phyloP scores from a whole-genome alignment of 1,139 yeast species.

The Williopsis jadinii region DNA sequence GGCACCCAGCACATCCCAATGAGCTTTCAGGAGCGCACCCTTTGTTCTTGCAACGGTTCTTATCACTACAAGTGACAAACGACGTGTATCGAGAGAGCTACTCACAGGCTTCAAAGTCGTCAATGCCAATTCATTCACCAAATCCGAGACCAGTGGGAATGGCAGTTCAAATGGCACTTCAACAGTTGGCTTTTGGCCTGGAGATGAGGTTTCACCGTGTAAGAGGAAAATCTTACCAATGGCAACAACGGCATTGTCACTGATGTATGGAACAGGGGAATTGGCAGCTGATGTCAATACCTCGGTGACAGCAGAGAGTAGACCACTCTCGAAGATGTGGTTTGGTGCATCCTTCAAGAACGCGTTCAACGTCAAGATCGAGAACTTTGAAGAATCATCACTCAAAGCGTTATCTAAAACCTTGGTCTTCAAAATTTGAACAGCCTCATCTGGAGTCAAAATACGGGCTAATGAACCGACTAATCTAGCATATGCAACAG shows the following conservation, averaged over 20 bases:
- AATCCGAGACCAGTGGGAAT: conserved; percentile 29
- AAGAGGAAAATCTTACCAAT: conserved; percentile 72
- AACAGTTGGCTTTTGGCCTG: conserved; percentile 24
- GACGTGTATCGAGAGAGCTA: conserved; percentile 69
- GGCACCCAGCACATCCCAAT: conserved; percentile 56
- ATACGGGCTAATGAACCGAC: conserved; percentile 73
- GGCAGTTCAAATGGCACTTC: conserved; percentile 32
- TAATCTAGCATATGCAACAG: conserved; percentile 70
- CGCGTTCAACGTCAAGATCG: conserved; percentile 69
- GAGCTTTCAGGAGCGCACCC: conserved; percentile 42
- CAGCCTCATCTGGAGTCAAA: conserved; percentile 59
- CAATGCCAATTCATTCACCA: conserved; percentile 45
- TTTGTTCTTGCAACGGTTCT: conserved; percentile 69
- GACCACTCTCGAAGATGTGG: conserved; percentile 47
- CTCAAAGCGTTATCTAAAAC: conserved; percentile 38
- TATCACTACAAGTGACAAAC: conserved; percentile 69
- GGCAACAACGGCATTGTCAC: conserved; percentile 78
- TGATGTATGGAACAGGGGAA: conserved; percentile 45
- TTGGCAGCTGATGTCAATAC: conserved; percentile 43
- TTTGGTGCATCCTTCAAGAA: conserved; percentile 70
- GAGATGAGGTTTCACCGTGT: conserved; percentile 36
- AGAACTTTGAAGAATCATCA: conserved; percentile 48
- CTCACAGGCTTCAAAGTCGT: conserved; percentile 47
- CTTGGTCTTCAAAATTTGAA: conserved; percentile 50
- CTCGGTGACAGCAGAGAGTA: conserved; percentile 40